A percentile compares a stretch with the other conserved stretches of the same genome.
Evolutionary conservation across 352 stramenopile species (phyloP).

Genomic region (Phytophthora melonis): DNA sequence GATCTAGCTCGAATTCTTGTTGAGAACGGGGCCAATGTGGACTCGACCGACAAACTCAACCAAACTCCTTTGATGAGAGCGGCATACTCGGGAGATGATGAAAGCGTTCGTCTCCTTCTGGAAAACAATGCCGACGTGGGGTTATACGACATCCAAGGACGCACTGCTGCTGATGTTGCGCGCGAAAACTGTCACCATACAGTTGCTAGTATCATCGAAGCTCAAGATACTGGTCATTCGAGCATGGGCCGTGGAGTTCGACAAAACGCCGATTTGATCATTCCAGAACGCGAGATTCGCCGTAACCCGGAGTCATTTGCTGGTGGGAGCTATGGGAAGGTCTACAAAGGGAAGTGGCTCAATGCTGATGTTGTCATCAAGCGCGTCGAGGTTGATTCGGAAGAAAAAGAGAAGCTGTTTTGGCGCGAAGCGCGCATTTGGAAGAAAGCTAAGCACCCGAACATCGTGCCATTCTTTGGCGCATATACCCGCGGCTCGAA

Average conservation of each 20-base stretch:
- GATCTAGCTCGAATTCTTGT: constrained; percentile 9
- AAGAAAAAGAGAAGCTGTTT: constrained; percentile 20
- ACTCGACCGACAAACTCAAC: constrained; percentile 5
- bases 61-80: constrained; percentile 17
- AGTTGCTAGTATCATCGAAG: constrained; percentile 4
- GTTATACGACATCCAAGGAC: not conserved
- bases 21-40: constrained; percentile 1
- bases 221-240: not conserved
- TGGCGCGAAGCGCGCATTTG: constrained; percentile 85
- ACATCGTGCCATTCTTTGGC: constrained; percentile 83
- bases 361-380: constrained; percentile 22
- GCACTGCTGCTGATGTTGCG: constrained; percentile 5
- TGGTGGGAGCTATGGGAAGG: constrained; percentile 7
- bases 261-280: constrained; percentile 15
- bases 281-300: constrained; percentile 13
- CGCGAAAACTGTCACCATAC: constrained; percentile 2
- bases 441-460: constrained; percentile 88
- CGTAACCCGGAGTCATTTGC: constrained; percentile 8
- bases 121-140: constrained; percentile 7
- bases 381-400: constrained; percentile 8
- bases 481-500: constrained; percentile 16
- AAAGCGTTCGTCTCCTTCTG: constrained; percentile 11
- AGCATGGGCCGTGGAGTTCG: not conserved
- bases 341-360: constrained; percentile 24
- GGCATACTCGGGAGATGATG: constrained; percentile 1